These are phyloP conservation scores for Colletotrichum destructivum DNA, from an alignment of 2,329 filamentous ascomycete genomes.

Conservation along the genomic window DNA sequence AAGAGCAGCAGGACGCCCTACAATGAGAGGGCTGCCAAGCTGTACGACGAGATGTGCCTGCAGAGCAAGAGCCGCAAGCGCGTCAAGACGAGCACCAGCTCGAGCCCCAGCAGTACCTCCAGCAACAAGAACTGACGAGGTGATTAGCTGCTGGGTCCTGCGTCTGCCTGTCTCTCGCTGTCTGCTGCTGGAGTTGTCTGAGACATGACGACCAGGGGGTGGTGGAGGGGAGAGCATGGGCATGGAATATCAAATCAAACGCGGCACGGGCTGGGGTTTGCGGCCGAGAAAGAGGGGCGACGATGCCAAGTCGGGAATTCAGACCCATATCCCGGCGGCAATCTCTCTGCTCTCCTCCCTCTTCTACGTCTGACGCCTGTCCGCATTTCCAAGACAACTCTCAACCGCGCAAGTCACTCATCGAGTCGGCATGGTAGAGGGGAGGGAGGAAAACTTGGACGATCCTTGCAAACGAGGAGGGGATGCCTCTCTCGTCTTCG, in stretches of 20 bases:
- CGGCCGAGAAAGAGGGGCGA: constrained; percentile 40
- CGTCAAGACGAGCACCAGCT: constrained; percentile 38
- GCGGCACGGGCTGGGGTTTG: neutral
- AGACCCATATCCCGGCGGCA: neutral
- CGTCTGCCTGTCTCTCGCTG: neutral
- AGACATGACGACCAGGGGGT: neutral
- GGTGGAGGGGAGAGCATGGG: neutral
- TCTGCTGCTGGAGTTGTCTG: constrained; percentile 2
- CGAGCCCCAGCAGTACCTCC: constrained; percentile 34
- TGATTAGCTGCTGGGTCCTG: neutral
- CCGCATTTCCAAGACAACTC: neutral
- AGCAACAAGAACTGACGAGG: constrained; percentile 34
- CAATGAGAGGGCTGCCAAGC: constrained; percentile 42
- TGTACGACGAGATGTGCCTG: constrained; percentile 44
- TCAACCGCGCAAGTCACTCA: constrained; percentile 3
- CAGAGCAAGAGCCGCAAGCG: constrained; percentile 44
- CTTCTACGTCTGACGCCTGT: neutral
- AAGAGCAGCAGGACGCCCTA: constrained; percentile 44
- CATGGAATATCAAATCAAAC: neutral
- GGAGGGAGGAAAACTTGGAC: neutral
- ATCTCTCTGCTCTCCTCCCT: neutral
- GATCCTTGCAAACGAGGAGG: constrained; percentile 18
- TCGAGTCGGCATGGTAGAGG: neutral
- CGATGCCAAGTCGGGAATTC: constrained; percentile 22
- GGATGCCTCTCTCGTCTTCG: neutral